Evolutionary conservation across 2,329 filamentous ascomycete species (phyloP).

Genomic region (Apiospora arundinis): DNA sequence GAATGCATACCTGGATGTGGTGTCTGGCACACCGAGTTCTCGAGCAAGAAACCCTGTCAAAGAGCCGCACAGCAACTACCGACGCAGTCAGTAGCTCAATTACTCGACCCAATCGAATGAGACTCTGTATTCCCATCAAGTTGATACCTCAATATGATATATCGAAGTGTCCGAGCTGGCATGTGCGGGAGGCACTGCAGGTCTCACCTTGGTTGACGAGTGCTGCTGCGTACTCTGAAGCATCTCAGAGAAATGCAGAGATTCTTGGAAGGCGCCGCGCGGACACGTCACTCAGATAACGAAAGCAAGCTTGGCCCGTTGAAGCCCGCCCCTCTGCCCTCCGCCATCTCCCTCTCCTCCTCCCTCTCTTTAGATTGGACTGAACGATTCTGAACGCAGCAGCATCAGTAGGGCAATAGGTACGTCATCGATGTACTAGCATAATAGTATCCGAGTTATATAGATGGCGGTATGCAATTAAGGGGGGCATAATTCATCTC

Average conservation of each 20-base stretch:
- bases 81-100: neutral
- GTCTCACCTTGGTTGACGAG: neutral
- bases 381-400: neutral
- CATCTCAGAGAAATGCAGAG: neutral
- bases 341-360: no score
- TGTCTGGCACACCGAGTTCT: neutral
- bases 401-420: neutral
- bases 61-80: neutral
- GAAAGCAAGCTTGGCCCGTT: neutral
- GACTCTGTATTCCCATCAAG: neutral
- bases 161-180: neutral
- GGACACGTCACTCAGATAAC: neutral
- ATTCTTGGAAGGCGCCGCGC: neutral
- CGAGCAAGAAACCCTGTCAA: neutral
- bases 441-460: no score
- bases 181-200: neutral
- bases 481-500: neutral
- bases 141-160: slow-evolving; percentile 14
- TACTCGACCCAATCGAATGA: neutral
- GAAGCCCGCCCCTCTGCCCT: neutral
- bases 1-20: neutral
- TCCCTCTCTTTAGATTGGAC: neutral
- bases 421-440: neutral
- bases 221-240: neutral
- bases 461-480: neutral